Conservation (phyloP, 1,284 basidiomycete genomes). For the Ustanciosporium gigantosporum region DNA sequence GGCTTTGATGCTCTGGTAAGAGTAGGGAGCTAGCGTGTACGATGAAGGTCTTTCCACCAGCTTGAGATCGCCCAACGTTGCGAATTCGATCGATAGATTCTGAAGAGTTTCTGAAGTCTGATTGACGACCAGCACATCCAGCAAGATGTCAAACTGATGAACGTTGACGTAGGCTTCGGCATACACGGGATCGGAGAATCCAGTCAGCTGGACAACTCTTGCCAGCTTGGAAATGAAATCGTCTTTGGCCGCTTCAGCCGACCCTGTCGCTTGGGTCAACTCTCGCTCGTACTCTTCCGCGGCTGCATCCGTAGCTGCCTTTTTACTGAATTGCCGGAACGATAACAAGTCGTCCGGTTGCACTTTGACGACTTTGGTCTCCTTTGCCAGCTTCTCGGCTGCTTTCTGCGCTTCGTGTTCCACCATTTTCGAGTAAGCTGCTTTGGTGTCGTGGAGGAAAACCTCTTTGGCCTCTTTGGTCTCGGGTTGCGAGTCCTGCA, state of each 20-base stretch:
- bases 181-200: conserved; percentile 97
- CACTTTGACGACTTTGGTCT: conserved; percentile 72
- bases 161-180: conserved; percentile 98
- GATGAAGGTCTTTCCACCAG: conserved; percentile 91
- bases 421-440: conserved; percentile 92
- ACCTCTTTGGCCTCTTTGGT: conserved; percentile 75
- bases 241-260: conserved; percentile 75
- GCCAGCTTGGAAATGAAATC: conserved; percentile 96
- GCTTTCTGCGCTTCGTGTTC: conserved; percentile 70
- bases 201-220: conserved; percentile 92
- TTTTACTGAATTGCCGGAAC: conserved; percentile 95
- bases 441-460: conserved; percentile 90
- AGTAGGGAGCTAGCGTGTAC: conserved; percentile 91
- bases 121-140: conserved; percentile 94
- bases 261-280: conserved; percentile 84
- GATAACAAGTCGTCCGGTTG: conserved; percentile 91
- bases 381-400: conserved; percentile 83
- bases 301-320: conserved; percentile 67
- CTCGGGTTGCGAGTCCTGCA: conserved; percentile 43
- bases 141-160: conserved; percentile 93
- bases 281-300: conserved; percentile 78
- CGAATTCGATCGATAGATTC: conserved; percentile 96
- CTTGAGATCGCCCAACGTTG: conserved; percentile 94
- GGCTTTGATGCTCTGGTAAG: conserved; percentile 97
- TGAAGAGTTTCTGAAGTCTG: conserved; percentile 93